Conservation (phyloP, 306 rosid genomes). For the Begonia fuchsioides region DNA sequence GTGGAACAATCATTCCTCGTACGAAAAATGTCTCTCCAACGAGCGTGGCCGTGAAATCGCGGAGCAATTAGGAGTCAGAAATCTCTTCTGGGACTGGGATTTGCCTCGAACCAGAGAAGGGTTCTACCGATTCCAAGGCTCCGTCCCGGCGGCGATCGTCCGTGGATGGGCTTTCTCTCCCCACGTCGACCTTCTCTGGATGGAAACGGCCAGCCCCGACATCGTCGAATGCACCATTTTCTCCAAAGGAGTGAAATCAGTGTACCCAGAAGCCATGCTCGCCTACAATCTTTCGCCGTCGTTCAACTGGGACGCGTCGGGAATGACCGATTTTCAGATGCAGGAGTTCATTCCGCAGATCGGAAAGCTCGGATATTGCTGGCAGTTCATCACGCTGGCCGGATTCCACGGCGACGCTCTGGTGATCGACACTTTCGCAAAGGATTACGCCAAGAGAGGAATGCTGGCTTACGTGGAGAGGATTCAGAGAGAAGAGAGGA, state of each 20-base stretch:
- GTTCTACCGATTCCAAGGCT: constrained; percentile 69
- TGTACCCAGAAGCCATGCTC: constrained; percentile 48
- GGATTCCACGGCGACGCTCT: constrained; percentile 84
- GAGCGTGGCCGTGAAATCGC: constrained; percentile 57
- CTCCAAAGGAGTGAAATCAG: constrained; percentile 51
- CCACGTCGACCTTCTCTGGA: constrained; percentile 79
- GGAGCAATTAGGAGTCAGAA: constrained; percentile 40
- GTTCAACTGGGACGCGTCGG: constrained; percentile 98
- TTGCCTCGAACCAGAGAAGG: constrained; percentile 94
- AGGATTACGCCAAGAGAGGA: constrained; percentile 66
- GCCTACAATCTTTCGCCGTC: constrained; percentile 92
- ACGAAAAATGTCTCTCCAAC: constrained; percentile 47
- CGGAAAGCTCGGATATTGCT: constrained; percentile 66
- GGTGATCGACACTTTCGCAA: constrained; percentile 60
- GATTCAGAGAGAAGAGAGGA: constrained; percentile 95
- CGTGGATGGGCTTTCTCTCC: constrained; percentile 76
- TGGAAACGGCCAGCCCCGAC: constrained; percentile 72
- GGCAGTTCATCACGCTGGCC: constrained; percentile 92
- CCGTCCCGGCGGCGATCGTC: constrained; percentile 56
- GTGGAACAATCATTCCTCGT: constrained; percentile 39
- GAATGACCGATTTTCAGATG: constrained; percentile 68
- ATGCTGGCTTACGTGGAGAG: constrained; percentile 91
- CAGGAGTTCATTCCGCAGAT: constrained; percentile 69
- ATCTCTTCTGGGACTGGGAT: constrained; percentile 92
- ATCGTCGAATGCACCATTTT: constrained; percentile 60